These are phyloP conservation scores for Populus tomentosa DNA, from an alignment of 441 rosid species.

Conservation along the genomic window DNA sequence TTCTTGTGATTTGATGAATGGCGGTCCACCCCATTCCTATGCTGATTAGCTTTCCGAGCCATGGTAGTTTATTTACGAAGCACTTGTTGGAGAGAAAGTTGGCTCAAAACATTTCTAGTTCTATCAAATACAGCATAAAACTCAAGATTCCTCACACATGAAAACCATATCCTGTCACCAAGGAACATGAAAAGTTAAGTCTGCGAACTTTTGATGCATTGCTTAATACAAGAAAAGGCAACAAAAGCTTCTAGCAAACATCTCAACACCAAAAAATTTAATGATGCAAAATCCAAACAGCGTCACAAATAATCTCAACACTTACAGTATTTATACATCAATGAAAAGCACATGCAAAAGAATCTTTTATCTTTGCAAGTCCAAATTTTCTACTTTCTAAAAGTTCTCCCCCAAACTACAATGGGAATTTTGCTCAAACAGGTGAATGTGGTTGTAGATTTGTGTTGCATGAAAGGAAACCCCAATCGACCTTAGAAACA, in stretches of 20 bases:
- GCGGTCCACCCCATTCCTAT: slow-evolving; percentile 64
- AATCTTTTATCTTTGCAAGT: background rate
- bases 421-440: background rate
- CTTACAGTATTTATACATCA: background rate
- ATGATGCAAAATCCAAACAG: background rate
- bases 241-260: background rate
- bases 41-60: slow-evolving; percentile 89
- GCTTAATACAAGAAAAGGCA: background rate
- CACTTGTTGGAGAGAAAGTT: slow-evolving; percentile 9
- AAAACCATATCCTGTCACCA: slow-evolving; percentile 26
- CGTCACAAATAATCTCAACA: background rate
- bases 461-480: background rate
- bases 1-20: slow-evolving; percentile 43
- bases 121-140: slow-evolving; percentile 10
- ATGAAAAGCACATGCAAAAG: background rate
- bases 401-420: background rate
- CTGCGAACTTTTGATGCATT: background rate
- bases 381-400: background rate
- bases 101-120: slow-evolving; percentile 24
- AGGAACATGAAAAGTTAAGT: slow-evolving; percentile 8
- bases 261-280: background rate
- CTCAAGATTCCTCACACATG: slow-evolving; percentile 14
- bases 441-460: background rate
- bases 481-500: background rate
- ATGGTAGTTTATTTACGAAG: slow-evolving; percentile 24